Conservation (phyloP, 495 filamentous ascomycete species). For the Trichoderma reesei region DNA sequence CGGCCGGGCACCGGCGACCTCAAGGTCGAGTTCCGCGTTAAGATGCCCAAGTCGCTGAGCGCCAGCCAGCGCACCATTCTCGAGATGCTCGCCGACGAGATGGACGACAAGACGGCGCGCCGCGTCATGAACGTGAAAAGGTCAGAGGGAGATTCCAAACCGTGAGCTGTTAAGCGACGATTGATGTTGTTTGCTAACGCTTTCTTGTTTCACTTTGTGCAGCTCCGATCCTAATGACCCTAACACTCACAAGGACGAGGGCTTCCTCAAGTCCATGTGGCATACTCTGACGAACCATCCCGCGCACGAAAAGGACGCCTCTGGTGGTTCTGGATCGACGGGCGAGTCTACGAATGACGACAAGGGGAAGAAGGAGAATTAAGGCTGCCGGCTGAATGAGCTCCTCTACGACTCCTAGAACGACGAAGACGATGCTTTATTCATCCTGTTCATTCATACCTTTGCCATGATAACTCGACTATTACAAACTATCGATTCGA, state of each 20-base stretch:
- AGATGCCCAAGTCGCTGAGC: slow-evolving; percentile 87
- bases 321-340: slow-evolving; percentile 19
- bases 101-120: slow-evolving; percentile 83
- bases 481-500: background rate
- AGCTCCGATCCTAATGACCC: slow-evolving; percentile 15
- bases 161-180: background rate
- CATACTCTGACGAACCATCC: slow-evolving; percentile 74
- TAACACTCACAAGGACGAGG: slow-evolving; percentile 58
- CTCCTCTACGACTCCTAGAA: background rate
- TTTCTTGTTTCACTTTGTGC: background rate
- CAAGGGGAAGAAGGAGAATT: slow-evolving; percentile 14
- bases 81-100: slow-evolving; percentile 92
- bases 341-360: slow-evolving; percentile 25
- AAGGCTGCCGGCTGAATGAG: background rate
- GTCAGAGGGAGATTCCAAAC: slow-evolving; percentile 18
- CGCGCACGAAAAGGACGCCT: slow-evolving; percentile 33
- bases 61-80: slow-evolving; percentile 82
- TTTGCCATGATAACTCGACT: background rate
- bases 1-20: slow-evolving; percentile 63
- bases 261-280: slow-evolving; percentile 84
- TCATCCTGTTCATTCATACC: background rate
- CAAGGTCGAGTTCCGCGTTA: slow-evolving; percentile 86
- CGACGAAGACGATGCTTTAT: background rate
- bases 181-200: slow-evolving; percentile 4
- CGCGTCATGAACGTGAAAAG: slow-evolving; percentile 62